phyloP scores from a whole-genome alignment of 2,329 filamentous ascomycete species.

The Coniochaeta sp. region DNA sequence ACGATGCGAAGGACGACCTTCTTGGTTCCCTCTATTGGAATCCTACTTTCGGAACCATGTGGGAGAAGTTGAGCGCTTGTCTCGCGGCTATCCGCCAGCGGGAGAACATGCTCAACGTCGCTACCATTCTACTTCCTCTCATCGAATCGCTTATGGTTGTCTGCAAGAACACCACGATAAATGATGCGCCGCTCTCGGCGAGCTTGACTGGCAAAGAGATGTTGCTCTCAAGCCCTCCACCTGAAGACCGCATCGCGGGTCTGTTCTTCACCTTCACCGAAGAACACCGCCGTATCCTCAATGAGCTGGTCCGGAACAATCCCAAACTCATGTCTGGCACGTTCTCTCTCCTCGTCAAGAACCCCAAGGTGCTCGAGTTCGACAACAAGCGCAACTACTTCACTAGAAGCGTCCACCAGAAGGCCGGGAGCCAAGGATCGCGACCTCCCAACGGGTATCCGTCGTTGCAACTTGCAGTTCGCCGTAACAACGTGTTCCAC shows the following conservation, averaged over 20 bases:
- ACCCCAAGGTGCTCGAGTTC: slow-evolving; percentile 97
- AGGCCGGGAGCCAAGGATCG: slow-evolving; percentile 57
- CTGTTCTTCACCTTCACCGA: slow-evolving; percentile 98
- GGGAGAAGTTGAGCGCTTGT: slow-evolving; percentile 86
- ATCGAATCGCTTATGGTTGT: slow-evolving; percentile 99
- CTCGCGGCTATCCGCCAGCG: slow-evolving; percentile 81
- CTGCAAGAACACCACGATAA: slow-evolving; percentile 90
- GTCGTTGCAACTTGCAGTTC: slow-evolving; percentile 75
- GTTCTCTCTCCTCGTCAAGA: slow-evolving; percentile 92
- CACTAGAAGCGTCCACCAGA: slow-evolving; percentile 77
- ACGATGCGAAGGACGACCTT: slow-evolving; percentile 70
- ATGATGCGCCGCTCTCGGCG: slow-evolving; percentile 48
- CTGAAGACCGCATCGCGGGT: slow-evolving; percentile 75
- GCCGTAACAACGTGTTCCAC: slow-evolving; percentile 92
- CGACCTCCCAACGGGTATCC: slow-evolving; percentile 56
- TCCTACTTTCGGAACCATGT: slow-evolving; percentile 80
- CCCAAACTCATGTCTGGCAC: slow-evolving; percentile 98
- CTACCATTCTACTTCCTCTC: slow-evolving; percentile 85
- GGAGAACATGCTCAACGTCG: slow-evolving; percentile 94
- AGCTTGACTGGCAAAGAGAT: slow-evolving; percentile 54
- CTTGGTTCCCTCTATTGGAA: slow-evolving; percentile 86
- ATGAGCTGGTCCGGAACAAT: slow-evolving; percentile 93
- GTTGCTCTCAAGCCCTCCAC: slow-evolving; percentile 65
- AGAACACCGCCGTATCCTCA: slow-evolving; percentile 93
- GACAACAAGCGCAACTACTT: slow-evolving; percentile 99